Percentiles rank a stretch among this genome's conserved stretches.
phyloP scores from a whole-genome alignment of 208 protist genomes.

The Naegleria fowleri region DNA sequence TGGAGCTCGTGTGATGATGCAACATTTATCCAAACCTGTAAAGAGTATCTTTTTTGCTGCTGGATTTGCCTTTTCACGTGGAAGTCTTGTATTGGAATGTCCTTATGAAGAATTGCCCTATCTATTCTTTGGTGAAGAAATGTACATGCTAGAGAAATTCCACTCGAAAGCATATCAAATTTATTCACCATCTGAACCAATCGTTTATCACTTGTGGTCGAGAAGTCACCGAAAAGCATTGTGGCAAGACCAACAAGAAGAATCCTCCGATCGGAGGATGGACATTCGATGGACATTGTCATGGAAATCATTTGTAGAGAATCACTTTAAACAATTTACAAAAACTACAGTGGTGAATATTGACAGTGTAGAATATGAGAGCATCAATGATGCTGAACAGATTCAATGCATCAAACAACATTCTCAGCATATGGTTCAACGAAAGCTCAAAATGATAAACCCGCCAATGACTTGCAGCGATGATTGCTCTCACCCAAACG shows the following conservation, averaged over 20 bases:
- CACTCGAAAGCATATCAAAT: neutral
- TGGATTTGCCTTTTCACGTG: neutral
- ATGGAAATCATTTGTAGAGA: neutral
- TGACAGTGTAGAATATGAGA: neutral
- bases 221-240: neutral
- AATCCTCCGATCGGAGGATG: too few species aligned
- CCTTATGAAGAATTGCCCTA: neutral
- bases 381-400: neutral
- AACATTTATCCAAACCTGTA: neutral
- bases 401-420: neutral
- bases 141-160: neutral
- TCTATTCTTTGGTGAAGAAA: conserved; percentile 13
- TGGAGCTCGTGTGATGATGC: neutral
- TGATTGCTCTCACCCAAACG: too few species aligned
- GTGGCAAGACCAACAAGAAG: neutral
- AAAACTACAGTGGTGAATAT: neutral
- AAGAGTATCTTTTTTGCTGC: neutral
- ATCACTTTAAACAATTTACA: neutral
- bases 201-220: neutral
- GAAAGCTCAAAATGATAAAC: too few species aligned
- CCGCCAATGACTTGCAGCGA: too few species aligned
- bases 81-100: neutral
- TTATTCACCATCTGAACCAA: neutral
- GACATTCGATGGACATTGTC: neutral
- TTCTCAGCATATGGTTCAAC: neutral